A percentile compares a stretch with the other conserved stretches of the same genome.
phyloP scores from a whole-genome alignment of 2,329 filamentous ascomycete genomes.

The Zymoseptoria ardabiliae region DNA sequence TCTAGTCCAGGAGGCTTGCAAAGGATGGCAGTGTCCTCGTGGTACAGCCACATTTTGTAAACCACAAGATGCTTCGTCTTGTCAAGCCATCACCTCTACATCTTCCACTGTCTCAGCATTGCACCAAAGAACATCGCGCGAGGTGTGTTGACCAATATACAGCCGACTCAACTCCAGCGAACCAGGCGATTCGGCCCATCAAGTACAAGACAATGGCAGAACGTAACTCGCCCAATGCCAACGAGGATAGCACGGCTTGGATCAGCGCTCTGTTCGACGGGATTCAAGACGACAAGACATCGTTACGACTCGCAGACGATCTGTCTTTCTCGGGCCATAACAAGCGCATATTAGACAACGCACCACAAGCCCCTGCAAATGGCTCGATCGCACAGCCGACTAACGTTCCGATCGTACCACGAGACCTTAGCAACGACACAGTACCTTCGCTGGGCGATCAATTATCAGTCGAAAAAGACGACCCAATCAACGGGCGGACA shows the following conservation, averaged over 20 bases:
- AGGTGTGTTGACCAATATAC: neutral
- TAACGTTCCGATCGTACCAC: neutral
- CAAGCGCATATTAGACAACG: no score
- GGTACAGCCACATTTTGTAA: neutral
- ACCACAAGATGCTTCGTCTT: neutral
- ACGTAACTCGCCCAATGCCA: neutral
- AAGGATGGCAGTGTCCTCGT: neutral
- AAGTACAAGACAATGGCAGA: neutral
- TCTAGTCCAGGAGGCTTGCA: neutral
- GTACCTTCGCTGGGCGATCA: neutral
- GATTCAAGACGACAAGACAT: neutral
- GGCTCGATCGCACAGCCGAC: neutral
- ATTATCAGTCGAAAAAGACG: neutral
- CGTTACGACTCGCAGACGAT: neutral
- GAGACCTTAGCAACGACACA: neutral
- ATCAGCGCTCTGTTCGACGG: neutral
- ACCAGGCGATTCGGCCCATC: neutral
- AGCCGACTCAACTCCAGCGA: neutral
- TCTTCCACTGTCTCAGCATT: neutral
- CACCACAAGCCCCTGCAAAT: neutral
- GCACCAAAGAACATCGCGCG: no score
- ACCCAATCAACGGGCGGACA: conserved; percentile 18
- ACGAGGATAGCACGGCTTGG: neutral
- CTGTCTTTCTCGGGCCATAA: neutral
- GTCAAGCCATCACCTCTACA: neutral